Percentiles rank a stretch among this genome's conserved stretches.
These are phyloP conservation scores for Neonectria sp. DNA, from an alignment of 2,329 filamentous ascomycete species.

Conservation along the genomic window DNA sequence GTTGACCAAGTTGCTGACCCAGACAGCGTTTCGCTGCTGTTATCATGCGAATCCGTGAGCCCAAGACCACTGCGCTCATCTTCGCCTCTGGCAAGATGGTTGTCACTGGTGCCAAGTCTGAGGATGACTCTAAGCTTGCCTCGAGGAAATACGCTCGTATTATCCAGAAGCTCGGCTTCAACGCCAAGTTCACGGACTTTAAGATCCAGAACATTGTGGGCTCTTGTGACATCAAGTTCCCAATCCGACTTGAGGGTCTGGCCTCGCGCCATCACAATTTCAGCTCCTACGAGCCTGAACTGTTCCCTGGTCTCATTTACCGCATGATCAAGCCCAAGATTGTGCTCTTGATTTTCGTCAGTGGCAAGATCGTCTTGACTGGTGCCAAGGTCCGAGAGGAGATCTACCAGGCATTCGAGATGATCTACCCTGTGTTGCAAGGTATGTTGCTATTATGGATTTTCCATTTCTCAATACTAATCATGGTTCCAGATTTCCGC, in stretches of 20 bases:
- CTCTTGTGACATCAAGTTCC: conserved; percentile 99
- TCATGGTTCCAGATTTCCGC: conserved; percentile 64
- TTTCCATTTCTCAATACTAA: conserved; percentile 16
- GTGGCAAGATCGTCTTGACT: conserved; percentile 97
- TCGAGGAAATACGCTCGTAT: conserved; percentile 98
- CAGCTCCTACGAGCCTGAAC: conserved; percentile 97
- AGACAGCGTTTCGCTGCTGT: conserved; percentile 95
- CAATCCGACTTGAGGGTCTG: conserved; percentile 95
- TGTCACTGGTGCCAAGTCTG: conserved; percentile 96
- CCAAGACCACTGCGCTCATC: conserved; percentile 98
- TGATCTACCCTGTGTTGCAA: conserved; percentile 96
- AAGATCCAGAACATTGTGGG: conserved; percentile 99
- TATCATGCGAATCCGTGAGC: conserved; percentile 99
- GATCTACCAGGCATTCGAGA: conserved; percentile 96
- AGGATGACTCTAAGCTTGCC: conserved; percentile 97
- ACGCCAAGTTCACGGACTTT: conserved; percentile 99
- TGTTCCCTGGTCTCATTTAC: conserved; percentile 99
- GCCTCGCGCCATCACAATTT: conserved; percentile 99
- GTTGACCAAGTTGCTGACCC: conserved; percentile 50
- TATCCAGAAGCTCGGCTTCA: conserved; percentile 99
- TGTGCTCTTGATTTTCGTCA: conserved; percentile 97
- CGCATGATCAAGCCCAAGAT: conserved; percentile 99
- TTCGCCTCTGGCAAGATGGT: conserved; percentile 99
- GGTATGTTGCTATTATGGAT: conserved; percentile 65
- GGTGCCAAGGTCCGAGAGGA: conserved; percentile 98